Evolutionary conservation across 805 yeast genomes (phyloP), one percentile per base, ranked within the genome.

Genomic region (Starmera quercuum): DNA sequence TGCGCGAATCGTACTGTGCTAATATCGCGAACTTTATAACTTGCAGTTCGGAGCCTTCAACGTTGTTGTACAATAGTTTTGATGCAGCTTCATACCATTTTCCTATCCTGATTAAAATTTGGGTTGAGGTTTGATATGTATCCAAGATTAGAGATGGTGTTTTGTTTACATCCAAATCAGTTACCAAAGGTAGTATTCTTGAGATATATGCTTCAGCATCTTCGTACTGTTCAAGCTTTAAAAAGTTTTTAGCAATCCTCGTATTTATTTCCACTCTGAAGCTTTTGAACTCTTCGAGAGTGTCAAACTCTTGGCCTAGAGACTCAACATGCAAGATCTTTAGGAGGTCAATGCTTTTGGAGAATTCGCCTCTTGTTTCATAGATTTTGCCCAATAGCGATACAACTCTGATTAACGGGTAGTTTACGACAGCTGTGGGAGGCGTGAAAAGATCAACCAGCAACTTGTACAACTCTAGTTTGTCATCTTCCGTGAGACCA

Each of bases 71-170:
- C 4, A 41, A 17, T 8, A 44, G 32, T 31, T 42, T 39, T 5
- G 48, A 39, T 5, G 47, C 29, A 4, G 47, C 50, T 12, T 47
- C 52, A 4, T 42, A 24, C 49, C 49, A 47, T 30, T 41, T 45
- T 5, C 38, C 36, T 7, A 44, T 13, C n/a, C 43, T 41, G 3
- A 41, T 31, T 42, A 45, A 39, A 6, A 44, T 39, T 17, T 39
- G 42, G 5, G 39, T 38, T n/a, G 42, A 31, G 1, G 40, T 34
- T 8, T 31, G 35, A 10, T 37, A 39, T 1, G 38, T 16, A 17
- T 41, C 38, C 3, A 29, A 19, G 7, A 37, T 13, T 8, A 36
- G 13, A 2, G 28, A 25, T 14, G 25, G 16, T 19, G 29, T 20
- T 6, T 19, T 15, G 6, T 16, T 19, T 11, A 32, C 16, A 11